Evolutionary conservation across 345 rosid genomes (phyloP).

Genomic region (Chamaenerion angustifolium): DNA sequence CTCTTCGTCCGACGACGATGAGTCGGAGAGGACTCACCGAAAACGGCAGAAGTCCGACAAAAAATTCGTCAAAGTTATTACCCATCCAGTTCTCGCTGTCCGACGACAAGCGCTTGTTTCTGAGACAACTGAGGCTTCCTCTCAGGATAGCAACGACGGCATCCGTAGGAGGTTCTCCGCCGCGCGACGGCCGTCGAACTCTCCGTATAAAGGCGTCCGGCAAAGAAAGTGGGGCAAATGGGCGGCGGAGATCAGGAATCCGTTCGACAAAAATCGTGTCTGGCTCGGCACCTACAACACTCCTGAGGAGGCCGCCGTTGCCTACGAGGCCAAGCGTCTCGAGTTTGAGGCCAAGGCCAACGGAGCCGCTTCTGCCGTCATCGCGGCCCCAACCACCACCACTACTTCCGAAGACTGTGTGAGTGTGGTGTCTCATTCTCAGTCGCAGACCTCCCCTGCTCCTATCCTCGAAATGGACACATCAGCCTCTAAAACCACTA

Average conservation of each 20-base stretch:
- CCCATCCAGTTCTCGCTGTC: conserved; percentile 19
- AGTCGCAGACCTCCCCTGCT: not conserved
- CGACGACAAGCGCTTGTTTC: not conserved
- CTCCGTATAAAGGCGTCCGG: conserved; percentile 43
- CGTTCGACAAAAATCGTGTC: conserved; percentile 29
- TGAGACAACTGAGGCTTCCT: conserved; percentile 44
- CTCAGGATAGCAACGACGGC: conserved; percentile 49
- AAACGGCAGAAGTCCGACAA: conserved; percentile 5
- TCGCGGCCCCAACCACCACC: conserved; percentile 9
- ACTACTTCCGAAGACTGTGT: conserved; percentile 30
- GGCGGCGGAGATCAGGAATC: conserved; percentile 84
- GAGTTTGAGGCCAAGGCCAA: conserved; percentile 34
- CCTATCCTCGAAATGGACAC: conserved; percentile 4
- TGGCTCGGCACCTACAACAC: conserved; percentile 81
- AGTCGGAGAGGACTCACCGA: conserved; percentile 11
- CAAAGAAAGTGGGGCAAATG: conserved; percentile 82
- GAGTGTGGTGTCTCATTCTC: conserved; percentile 32
- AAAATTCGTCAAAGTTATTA: conserved; percentile 49
- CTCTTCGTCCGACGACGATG: conserved; percentile 71
- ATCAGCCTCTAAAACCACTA: conserved; percentile 1
- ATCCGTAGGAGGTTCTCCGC: conserved; percentile 10
- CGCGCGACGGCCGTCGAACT: conserved; percentile 5
- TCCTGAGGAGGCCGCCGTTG: conserved; percentile 66
- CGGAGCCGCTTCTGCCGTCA: not conserved
- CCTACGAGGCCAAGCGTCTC: conserved; percentile 45